Conservation (phyloP, 1,139 yeast species). For the Saccharomyces pastorianus region DNA sequence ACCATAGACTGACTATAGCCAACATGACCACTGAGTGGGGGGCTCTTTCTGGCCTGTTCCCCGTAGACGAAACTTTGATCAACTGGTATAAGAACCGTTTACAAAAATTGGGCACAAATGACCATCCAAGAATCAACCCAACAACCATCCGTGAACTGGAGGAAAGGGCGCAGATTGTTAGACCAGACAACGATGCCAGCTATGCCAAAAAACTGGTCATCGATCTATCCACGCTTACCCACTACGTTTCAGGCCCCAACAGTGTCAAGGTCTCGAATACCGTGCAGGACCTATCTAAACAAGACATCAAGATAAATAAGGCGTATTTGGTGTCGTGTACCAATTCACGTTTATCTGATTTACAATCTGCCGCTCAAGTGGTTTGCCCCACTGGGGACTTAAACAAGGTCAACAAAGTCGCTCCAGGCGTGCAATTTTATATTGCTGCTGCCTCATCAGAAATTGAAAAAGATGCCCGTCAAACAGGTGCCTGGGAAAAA, state of each 20-base stretch:
- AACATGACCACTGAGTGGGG: conserved; percentile 99
- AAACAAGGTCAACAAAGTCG: conserved; percentile 55
- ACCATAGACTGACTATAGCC: conserved; percentile 90
- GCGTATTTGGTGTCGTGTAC: conserved; percentile 98
- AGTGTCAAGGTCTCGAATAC: conserved; percentile 87
- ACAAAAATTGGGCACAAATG: conserved; percentile 54
- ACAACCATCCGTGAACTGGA: conserved; percentile 40
- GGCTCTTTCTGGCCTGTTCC: conserved; percentile 92
- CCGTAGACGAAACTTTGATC: conserved; percentile 72
- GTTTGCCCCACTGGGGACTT: conserved; percentile 27
- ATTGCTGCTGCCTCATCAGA: conserved; percentile 94
- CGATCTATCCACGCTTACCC: conserved; percentile 79
- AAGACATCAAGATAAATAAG: conserved; percentile 74
- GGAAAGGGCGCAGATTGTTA: conserved; percentile 19
- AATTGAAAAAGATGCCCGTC: conserved; percentile 89
- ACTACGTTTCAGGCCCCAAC: conserved; percentile 92
- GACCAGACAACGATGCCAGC: conserved; percentile 66
- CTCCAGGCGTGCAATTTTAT: conserved; percentile 85
- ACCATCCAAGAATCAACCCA: conserved; percentile 73
- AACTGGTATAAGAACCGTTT: conserved; percentile 68
- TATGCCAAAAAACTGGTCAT: conserved; percentile 83
- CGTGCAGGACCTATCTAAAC: conserved; percentile 60
- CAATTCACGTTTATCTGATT: conserved; percentile 85
- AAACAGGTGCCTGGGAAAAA: conserved; percentile 84
- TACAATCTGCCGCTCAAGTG: conserved; percentile 88